Percentiles rank a stretch among this genome's conserved stretches.
These are phyloP conservation scores for Penicillium goetzii DNA, from an alignment of 495 filamentous ascomycete genomes.

Conservation along the genomic window DNA sequence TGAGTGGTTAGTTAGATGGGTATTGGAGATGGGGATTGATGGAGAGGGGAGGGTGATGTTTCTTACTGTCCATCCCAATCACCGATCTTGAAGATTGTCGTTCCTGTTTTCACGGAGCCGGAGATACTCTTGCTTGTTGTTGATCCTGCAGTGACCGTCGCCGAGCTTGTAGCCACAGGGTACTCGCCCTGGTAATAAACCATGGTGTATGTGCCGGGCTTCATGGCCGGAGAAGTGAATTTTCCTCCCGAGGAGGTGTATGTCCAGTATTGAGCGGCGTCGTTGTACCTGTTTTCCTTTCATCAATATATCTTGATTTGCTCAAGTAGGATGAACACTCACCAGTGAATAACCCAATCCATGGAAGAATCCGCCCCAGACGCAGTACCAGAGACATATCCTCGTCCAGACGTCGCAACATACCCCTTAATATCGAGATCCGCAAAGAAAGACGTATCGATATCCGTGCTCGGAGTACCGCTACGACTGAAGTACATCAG, in stretches of 20 bases:
- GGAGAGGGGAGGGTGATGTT: neutral
- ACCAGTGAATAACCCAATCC: constrained; percentile 63
- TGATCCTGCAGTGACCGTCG: constrained; percentile 58
- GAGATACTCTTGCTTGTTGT: constrained; percentile 58
- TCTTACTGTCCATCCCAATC: constrained; percentile 59
- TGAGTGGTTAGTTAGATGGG: neutral
- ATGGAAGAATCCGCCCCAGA: constrained; percentile 53
- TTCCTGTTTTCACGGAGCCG: constrained; percentile 46
- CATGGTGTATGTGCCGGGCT: constrained; percentile 69
- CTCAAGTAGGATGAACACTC: neutral
- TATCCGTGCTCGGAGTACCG: constrained; percentile 53
- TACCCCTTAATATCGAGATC: constrained; percentile 61
- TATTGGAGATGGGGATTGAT: neutral
- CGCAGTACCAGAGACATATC: constrained; percentile 63
- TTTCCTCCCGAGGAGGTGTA: constrained; percentile 54
- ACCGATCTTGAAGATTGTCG: constrained; percentile 65
- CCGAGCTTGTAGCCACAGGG: constrained; percentile 54
- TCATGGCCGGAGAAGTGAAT: constrained; percentile 69
- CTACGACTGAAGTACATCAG: constrained; percentile 63
- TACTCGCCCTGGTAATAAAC: constrained; percentile 67
- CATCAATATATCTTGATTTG: neutral
- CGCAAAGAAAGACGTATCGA: constrained; percentile 63
- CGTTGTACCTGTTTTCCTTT: constrained; percentile 48
- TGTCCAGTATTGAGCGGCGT: constrained; percentile 65
- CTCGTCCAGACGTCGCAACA: constrained; percentile 55